Base-by-base conservation (phyloP, 2,329 filamentous ascomycete species). In the Hymenoscyphus infarciens region DNA sequence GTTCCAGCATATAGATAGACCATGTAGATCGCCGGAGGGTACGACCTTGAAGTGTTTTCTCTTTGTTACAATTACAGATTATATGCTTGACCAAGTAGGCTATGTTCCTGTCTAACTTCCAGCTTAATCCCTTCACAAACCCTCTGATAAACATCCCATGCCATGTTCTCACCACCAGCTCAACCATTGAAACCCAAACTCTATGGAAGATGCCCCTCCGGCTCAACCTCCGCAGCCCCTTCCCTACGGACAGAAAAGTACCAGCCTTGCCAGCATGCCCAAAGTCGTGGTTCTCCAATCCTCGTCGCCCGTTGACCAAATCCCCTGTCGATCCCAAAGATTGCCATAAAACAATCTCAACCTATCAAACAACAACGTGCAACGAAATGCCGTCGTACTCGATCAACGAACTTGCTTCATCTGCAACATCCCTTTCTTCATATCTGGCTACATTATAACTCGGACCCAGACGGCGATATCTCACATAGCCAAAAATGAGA, bases 341-440 rank as follows among this genome's bases (percentile, higher is more conserved):
- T 35, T 27, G 16, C 56, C 33, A 49, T 49, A 52, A 29, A 29
- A 13, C 60, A 31, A 35, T 67, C 57, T 52, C 62, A 61, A 59
- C 68, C 68, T 63, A 67, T 67, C 66, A 64, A 65, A 45, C 55
- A 42, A 63, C 60, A 69, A 69, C 66, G 68, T 69, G 68, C 42
- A 57, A 61, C 57, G 19, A 33, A 16, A 19, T 38, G 27, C 42
- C n/a, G 45, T 13, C 10, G 45, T 13, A 52, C 45, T 52, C 45
- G 45, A 25, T 22, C 22, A 22, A 22, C n/a, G 19, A 22, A 49
- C n/a, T 49, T 49, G 42, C 42, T 49, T 49, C 10, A 49, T 49
- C 42, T 49, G 42, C 42, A 49, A 11, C 42, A 42, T 8, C 8
- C 39, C 39, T 42, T n/a, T n/a, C 0, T 8, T 31, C 29, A 19